These are phyloP conservation scores for Pterocarpus santalinus DNA, from an alignment of 306 rosid species.

Conservation along the genomic window DNA sequence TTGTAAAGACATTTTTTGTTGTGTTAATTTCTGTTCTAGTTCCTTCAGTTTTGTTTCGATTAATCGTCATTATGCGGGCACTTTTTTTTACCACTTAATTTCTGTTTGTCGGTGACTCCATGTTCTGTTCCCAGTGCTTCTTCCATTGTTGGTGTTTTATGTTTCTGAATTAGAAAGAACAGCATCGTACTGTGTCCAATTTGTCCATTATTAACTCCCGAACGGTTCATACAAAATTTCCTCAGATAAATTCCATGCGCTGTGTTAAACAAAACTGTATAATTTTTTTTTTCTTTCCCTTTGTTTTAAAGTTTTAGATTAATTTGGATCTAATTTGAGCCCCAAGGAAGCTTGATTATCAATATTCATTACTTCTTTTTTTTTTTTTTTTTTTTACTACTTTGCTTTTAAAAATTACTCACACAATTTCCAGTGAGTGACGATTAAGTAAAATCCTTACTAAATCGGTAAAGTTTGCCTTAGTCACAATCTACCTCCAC, in stretches of 20 bases:
- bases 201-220: neutral
- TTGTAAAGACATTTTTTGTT: neutral
- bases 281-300: neutral
- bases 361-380: neutral
- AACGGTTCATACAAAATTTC: neutral
- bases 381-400: neutral
- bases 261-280: neutral
- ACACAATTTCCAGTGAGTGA: neutral
- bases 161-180: constrained; percentile 10
- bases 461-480: neutral
- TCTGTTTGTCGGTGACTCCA: constrained; percentile 58
- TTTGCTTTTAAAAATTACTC: neutral
- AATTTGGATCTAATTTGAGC: constrained; percentile 59
- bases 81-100: neutral
- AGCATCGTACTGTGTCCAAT: neutral
- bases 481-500: too few relatives aligned
- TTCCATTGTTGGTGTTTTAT: constrained; percentile 19
- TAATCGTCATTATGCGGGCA: constrained; percentile 29
- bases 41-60: constrained; percentile 20
- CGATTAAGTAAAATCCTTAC: neutral
- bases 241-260: neutral
- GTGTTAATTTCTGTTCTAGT: constrained; percentile 4
- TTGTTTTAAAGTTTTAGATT: neutral
- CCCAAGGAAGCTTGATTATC: neutral
- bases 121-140: constrained; percentile 28